phyloP scores from a whole-genome alignment of 768 basidiomycete genomes.

The Hydnum rufescens region DNA sequence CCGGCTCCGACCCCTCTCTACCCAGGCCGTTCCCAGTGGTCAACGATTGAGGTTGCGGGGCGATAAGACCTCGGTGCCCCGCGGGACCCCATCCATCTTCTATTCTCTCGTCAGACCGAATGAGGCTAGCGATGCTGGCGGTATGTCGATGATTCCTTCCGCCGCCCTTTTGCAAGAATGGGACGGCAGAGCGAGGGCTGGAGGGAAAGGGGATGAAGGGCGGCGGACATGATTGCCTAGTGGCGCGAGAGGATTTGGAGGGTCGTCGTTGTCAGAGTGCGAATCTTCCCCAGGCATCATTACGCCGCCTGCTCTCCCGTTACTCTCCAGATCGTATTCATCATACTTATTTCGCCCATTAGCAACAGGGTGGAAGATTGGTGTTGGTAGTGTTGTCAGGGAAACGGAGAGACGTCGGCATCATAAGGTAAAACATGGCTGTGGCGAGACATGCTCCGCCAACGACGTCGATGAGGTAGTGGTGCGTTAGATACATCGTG shows the following conservation, averaged over 20 bases:
- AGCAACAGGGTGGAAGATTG: conserved; percentile 16
- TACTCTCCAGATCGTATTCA: conserved; percentile 45
- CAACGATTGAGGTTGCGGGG: too few relatives aligned
- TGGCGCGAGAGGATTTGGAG: neutral
- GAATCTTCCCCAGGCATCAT: conserved; percentile 6
- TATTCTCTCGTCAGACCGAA: conserved; percentile 55
- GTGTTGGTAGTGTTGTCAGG: conserved; percentile 23
- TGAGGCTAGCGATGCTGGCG: conserved; percentile 66
- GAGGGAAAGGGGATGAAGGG: conserved; percentile 8
- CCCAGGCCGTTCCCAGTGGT: too few relatives aligned
- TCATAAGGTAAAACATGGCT: conserved; percentile 68
- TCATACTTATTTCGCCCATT: conserved; percentile 42
- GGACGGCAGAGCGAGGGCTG: conserved; percentile 41
- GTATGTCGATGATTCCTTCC: conserved; percentile 48
- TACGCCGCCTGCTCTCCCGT: conserved; percentile 22
- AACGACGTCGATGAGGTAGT: conserved; percentile 96
- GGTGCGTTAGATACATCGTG: conserved; percentile 96
- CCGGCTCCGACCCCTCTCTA: too few relatives aligned
- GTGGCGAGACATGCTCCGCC: conserved; percentile 83
- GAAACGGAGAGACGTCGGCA: conserved; percentile 61
- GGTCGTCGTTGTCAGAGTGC: neutral
- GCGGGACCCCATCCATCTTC: conserved; percentile 73
- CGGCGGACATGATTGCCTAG: conserved; percentile 3
- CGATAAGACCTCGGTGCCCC: too few relatives aligned
- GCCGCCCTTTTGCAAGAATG: conserved; percentile 18